A percentile compares a stretch with the other conserved stretches of the same genome.
Conservation (phyloP, 139 green algal species). For the Tetradesmus lagerheimii region DNA sequence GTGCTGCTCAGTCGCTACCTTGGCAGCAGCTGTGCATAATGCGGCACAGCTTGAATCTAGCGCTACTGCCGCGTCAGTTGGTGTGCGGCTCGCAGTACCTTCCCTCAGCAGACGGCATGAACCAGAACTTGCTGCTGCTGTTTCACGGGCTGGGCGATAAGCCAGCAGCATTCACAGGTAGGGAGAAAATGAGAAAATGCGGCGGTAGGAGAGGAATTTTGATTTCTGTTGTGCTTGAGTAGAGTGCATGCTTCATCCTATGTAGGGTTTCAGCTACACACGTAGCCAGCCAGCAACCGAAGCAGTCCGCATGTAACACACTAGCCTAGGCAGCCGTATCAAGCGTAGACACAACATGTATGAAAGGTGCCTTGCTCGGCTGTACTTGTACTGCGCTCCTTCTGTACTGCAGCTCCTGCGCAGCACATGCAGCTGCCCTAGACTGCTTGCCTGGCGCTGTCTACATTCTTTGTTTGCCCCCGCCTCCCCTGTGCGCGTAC, state of each 20-base stretch:
- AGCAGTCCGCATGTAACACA: no score
- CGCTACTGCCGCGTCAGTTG: constrained; percentile 41
- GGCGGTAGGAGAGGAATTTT: no score
- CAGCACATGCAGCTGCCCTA: not conserved
- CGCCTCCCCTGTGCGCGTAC: no score
- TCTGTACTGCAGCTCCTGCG: not conserved
- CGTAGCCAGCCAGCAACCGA: no score
- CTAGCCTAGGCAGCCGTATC: no score
- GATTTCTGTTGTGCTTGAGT: no score
- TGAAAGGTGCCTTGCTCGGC: not conserved
- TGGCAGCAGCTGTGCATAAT: not conserved
- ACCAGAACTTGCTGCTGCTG: constrained; percentile 59
- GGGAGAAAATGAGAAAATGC: no score
- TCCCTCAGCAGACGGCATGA: constrained; percentile 40
- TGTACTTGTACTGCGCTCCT: not conserved
- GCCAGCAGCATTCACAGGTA: constrained; percentile 46
- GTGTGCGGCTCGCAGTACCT: constrained; percentile 18
- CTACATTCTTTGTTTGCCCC: no score
- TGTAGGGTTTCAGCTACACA: no score
- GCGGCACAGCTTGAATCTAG: not conserved
- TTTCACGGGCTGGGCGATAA: constrained; percentile 62
- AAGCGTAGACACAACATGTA: no score
- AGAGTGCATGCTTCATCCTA: no score
- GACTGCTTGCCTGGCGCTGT: constrained; percentile 41
- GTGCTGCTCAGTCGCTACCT: not conserved